These are phyloP conservation scores for Linnemannia elongata DNA, from an alignment of 192 early-diverging fungal genomes.

Conservation along the genomic window DNA sequence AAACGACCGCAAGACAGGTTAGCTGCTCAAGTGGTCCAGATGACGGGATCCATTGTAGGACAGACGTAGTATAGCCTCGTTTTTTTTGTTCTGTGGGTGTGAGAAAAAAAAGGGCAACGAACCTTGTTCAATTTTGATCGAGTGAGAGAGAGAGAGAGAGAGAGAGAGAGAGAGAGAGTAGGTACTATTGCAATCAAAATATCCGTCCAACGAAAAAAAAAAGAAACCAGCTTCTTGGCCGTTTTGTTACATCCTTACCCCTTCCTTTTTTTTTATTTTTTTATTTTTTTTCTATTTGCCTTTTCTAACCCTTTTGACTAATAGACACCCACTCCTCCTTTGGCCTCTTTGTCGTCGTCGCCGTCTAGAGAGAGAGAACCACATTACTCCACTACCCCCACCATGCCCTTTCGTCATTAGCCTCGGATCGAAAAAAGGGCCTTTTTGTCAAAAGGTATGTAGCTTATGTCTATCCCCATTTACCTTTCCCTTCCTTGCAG, in stretches of 20 bases:
- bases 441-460: neutral
- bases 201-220: neutral
- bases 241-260: neutral
- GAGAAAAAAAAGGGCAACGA: neutral
- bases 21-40: neutral
- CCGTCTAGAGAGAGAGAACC: neutral
- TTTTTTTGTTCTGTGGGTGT: constrained; percentile 13
- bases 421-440: neutral
- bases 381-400: neutral
- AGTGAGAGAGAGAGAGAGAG: neutral
- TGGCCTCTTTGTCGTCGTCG: neutral
- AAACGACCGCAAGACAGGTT: neutral
- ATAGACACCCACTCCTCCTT: neutral
- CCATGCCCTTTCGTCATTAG: neutral
- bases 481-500: too few species aligned
- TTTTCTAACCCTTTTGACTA: too few species aligned
- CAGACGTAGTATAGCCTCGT: neutral
- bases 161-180: too few species aligned
- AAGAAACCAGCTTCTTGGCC: constrained; percentile 6
- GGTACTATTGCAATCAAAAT: neutral
- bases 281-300: neutral
- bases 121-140: neutral
- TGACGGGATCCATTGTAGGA: constrained; percentile 5
- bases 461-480: neutral
- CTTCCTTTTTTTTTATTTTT: neutral